Percentiles rank a stretch among this genome's conserved stretches.
These are phyloP conservation scores for Hypoxylon subgilvum DNA, from an alignment of 495 filamentous ascomycete species.

Conservation along the genomic window DNA sequence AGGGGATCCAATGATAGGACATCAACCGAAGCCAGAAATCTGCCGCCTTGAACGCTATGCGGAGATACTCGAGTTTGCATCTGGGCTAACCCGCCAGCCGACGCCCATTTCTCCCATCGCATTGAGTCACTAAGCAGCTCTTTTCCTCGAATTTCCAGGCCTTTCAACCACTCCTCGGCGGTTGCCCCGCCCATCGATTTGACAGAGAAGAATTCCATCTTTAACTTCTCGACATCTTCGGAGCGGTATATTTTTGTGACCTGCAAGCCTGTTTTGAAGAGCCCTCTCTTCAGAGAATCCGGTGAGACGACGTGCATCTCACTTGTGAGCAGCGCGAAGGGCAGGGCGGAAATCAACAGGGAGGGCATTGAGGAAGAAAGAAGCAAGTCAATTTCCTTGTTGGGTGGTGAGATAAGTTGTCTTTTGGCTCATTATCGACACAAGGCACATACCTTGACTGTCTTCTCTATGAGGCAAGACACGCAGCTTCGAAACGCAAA, in stretches of 20 bases:
- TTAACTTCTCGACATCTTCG: constrained; percentile 60
- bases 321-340: constrained; percentile 67
- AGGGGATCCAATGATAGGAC: not conserved
- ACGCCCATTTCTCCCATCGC: constrained; percentile 76
- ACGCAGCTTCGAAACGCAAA: constrained; percentile 69
- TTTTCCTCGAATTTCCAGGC: constrained; percentile 65
- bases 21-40: not conserved
- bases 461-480: constrained; percentile 61
- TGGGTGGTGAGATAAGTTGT: constrained; percentile 10
- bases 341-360: constrained; percentile 63
- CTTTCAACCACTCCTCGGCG: constrained; percentile 76
- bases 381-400: constrained; percentile 69
- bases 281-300: constrained; percentile 54
- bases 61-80: constrained; percentile 38
- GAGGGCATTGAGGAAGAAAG: constrained; percentile 63
- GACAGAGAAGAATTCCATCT: constrained; percentile 62
- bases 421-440: not conserved
- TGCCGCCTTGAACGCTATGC: not conserved
- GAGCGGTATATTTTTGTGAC: constrained; percentile 68
- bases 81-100: constrained; percentile 50
- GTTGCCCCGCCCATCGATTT: constrained; percentile 64
- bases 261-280: constrained; percentile 53
- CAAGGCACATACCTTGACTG: constrained; percentile 65
- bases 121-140: constrained; percentile 60
- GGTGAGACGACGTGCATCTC: constrained; percentile 62